phyloP scores from a whole-genome alignment of 257 asterid genomes.

The Solanum peruvianum region DNA sequence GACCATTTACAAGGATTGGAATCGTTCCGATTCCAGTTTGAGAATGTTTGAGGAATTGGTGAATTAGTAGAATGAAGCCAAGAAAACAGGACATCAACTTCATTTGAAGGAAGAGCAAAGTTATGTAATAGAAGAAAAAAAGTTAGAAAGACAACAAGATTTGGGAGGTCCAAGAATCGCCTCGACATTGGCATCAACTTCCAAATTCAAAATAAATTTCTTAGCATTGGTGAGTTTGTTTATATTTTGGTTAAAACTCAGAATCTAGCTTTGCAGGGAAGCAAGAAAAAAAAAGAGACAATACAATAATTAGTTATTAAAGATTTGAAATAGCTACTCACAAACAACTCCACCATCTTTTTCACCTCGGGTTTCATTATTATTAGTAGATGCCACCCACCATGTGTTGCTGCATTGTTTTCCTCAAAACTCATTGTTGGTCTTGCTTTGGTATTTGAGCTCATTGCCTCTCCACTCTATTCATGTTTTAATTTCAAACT shows the following conservation, averaged over 20 bases:
- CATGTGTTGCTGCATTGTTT: slow-evolving; percentile 79
- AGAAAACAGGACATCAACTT: slow-evolving; percentile 34
- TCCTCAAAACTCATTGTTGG: slow-evolving; percentile 41
- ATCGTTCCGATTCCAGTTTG: slow-evolving; percentile 45
- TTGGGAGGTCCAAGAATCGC: slow-evolving; percentile 47
- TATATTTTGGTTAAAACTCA: neutral
- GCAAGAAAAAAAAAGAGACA: slow-evolving; percentile 12
- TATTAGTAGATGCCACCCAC: slow-evolving; percentile 12
- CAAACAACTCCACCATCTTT: slow-evolving; percentile 23
- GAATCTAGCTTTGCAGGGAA: slow-evolving; percentile 21
- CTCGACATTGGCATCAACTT: slow-evolving; percentile 67
- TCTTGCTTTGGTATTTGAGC: slow-evolving; percentile 40
- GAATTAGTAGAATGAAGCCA: slow-evolving; percentile 50
- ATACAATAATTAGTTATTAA: slow-evolving; percentile 6
- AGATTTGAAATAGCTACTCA: neutral
- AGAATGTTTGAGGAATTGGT: slow-evolving; percentile 23
- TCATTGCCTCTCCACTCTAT: slow-evolving; percentile 3
- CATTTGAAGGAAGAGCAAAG: slow-evolving; percentile 6
- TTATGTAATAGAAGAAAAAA: neutral
- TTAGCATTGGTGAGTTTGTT: slow-evolving; percentile 27
- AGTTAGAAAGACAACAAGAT: slow-evolving; percentile 13
- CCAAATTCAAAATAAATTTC: slow-evolving; percentile 12
- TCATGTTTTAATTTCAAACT: neutral
- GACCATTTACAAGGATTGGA: slow-evolving; percentile 58
- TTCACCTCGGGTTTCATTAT: slow-evolving; percentile 54